Evolutionary conservation across 2,329 filamentous ascomycete genomes (phyloP), one percentile per base, ranked within the genome.

Genomic region (Penicillium sp.): DNA sequence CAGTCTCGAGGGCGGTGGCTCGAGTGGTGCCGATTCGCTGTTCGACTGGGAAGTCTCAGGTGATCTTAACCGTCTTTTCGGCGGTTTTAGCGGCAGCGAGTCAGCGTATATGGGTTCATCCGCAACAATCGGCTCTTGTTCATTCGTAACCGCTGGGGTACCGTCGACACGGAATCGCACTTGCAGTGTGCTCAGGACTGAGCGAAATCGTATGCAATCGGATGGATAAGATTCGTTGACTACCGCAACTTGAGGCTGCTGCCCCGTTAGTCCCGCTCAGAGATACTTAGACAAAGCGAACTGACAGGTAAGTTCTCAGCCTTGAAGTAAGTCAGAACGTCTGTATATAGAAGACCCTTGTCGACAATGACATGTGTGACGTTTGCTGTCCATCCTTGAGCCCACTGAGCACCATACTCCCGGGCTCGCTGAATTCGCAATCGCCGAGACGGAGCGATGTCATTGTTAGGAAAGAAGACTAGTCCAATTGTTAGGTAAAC

Each of bases 341-440:
- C 81, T 3, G 76, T 69, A 62, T 83, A 91, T 0, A 72, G 73
- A 43, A 93, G 71, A 1, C 71, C 71, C 56, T 82, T 85, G 63
- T 96, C 91, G 1, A 89, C 84, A 50, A 97, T 78, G 42, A 95
- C 73, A 70, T 95, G 89, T 0, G 87, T 95, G 13, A 93, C 80
- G 20, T 70, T 69, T 0, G 66, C 60, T 27, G 68, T 67, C 63
- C 84, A 81, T 0, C 76, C 70, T 44, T 77, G 78, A 25, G 82
- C 79, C 84, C 90, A 93, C 1, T 66, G 72, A 1, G 86, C 92
- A 38, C 92, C 92, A 65, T 84, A 84, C 60, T 89, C 83, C 44
- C 82, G 78, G 0, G 87, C 84, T 66, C 86, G 90, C 27, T 79
- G 79, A 45, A 96, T 95, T 3, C 88, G 83, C 50, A 84, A 69